Conservation (phyloP, 208 protist species). For the Acanthamoeba divionensis region DNA sequence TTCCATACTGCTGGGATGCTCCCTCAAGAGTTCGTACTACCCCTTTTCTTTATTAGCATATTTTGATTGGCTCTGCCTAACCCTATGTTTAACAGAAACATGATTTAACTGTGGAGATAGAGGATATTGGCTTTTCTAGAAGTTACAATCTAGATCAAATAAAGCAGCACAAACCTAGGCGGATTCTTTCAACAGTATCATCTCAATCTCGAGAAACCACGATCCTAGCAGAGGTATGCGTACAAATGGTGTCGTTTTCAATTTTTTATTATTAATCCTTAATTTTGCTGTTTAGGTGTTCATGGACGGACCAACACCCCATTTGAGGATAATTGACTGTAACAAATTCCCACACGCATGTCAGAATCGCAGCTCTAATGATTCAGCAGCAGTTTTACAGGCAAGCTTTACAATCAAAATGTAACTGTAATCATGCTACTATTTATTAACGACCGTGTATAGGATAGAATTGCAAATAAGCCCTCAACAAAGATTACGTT, state of each 20-base stretch:
- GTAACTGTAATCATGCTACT: neutral
- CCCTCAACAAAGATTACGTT: neutral
- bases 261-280: neutral
- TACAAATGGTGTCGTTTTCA: neutral
- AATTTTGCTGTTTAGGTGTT: neutral
- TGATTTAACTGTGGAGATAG: conserved; percentile 15
- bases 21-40: neutral
- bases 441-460: neutral
- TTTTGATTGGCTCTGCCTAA: neutral
- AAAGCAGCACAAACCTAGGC: neutral
- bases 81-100: neutral
- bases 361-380: neutral
- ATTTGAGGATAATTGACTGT: conserved; percentile 6
- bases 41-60: neutral
- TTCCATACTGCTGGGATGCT: conserved; percentile 38
- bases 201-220: neutral
- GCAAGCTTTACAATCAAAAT: neutral
- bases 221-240: neutral
- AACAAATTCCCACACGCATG: conserved; percentile 6
- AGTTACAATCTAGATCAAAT: conserved; percentile 46
- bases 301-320: conserved; percentile 22
- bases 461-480: neutral
- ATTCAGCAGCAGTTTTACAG: neutral
- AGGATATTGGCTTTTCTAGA: neutral
- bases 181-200: neutral